Percentiles rank a stretch among this genome's conserved stretches.
Evolutionary conservation across 495 filamentous ascomycete species (phyloP).

Genomic region (Glarea lozoyensis): DNA sequence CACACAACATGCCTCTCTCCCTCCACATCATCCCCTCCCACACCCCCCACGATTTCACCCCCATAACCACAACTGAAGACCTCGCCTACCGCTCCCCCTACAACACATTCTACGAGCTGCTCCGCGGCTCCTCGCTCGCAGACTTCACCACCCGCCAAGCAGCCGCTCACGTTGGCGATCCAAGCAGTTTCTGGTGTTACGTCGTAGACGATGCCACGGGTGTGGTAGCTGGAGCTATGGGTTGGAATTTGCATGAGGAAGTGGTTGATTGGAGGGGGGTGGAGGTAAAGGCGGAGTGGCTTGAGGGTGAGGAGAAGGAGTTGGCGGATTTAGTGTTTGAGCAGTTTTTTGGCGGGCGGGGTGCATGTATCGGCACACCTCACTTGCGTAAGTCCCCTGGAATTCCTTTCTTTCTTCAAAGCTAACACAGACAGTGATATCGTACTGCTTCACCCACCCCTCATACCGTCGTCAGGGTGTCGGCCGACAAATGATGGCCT

Average conservation of each 20-base stretch:
- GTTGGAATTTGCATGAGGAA: conserved; percentile 26
- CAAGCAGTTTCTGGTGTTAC: background rate
- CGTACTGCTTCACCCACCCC: conserved; percentile 22
- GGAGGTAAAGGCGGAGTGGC: background rate
- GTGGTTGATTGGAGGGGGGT: background rate
- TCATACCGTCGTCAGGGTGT: conserved; percentile 28
- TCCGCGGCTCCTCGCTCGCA: background rate
- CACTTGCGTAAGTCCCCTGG: background rate
- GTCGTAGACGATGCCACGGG: conserved; percentile 21
- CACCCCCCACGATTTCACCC: background rate
- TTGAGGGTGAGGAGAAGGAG: background rate
- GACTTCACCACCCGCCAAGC: background rate
- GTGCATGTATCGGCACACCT: background rate
- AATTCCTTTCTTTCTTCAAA: background rate
- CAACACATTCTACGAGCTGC: background rate
- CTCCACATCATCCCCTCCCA: too few species aligned
- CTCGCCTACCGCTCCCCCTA: background rate
- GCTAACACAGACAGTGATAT: background rate
- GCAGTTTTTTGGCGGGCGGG: background rate
- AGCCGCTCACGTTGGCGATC: background rate
- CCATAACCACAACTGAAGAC: background rate
- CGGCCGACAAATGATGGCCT: conserved; percentile 28
- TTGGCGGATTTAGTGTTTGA: background rate
- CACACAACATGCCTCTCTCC: too few species aligned
- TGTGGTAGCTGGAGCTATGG: conserved; percentile 21